Percentiles rank a stretch among this genome's conserved stretches.
Evolutionary conservation across 192 early-diverging fungal species (phyloP).

Genomic region (Funneliformis mosseae): DNA sequence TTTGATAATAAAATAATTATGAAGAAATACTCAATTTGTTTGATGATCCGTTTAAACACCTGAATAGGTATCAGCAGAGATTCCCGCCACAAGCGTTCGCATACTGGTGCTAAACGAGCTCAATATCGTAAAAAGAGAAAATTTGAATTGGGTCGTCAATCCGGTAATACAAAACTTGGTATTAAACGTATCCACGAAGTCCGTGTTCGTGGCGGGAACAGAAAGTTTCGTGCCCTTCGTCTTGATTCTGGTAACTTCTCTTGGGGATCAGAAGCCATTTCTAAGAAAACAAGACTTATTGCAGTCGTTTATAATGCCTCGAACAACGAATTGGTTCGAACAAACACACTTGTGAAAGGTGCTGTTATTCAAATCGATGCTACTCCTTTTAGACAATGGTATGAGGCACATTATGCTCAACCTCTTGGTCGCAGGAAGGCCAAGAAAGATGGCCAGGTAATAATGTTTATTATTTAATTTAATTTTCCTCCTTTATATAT

Average conservation of each 20-base stretch:
- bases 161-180: constrained; percentile 97
- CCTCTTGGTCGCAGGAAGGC: constrained; percentile 84
- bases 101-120: constrained; percentile 98
- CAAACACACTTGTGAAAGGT: constrained; percentile 99
- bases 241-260: constrained; percentile 96
- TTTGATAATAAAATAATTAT: neutral
- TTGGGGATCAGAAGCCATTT: constrained; percentile 94
- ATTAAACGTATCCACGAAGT: constrained; percentile 95
- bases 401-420: constrained; percentile 95
- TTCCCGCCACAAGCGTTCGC: constrained; percentile 97
- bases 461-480: constrained; percentile 5
- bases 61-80: constrained; percentile 95
- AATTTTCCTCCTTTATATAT: no score
- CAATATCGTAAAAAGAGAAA: constrained; percentile 99
- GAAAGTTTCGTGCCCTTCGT: constrained; percentile 97
- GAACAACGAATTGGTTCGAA: constrained; percentile 99
- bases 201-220: constrained; percentile 98
- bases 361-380: constrained; percentile 97
- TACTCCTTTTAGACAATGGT: constrained; percentile 99
- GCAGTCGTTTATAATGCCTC: constrained; percentile 98
- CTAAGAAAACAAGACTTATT: constrained; percentile 96
- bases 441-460: constrained; percentile 54
- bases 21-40: neutral
- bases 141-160: constrained; percentile 99
- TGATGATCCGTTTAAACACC: neutral